Evolutionary conservation across 768 basidiomycete genomes (phyloP), one percentile per base, ranked within the genome.

Genomic region (Grammothele lineata): DNA sequence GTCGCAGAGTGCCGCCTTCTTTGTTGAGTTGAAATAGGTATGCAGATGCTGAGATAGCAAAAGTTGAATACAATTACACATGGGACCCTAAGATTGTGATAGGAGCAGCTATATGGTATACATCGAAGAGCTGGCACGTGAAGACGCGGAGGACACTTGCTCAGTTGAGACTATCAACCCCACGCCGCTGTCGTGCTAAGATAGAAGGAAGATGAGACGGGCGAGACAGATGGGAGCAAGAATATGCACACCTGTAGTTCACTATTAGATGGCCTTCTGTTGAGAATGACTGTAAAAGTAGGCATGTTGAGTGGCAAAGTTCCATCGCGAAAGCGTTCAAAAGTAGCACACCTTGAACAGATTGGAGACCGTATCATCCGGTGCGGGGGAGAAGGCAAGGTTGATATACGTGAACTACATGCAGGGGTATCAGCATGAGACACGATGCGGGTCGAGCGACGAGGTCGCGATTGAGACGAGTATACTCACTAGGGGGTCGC

Each of bases 341-440:
- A 23, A 17, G 21, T 10, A 9, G 50, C 66, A 18, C 54, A 80
- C 83, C 65, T 83, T 83, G 71, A 70, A 86, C 52, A 87, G 63
- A 51, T 85, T 85, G 2, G 80, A 74, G 8, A 87, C 83, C 0
- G 81, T 81, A 56, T 87, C 85, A 59, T 87, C 85, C 0, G 84
- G 86, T 4, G 85, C 83, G 21, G 85, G 85, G 10, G 84, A 80
- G 62, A 87, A 87, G 1, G 86, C 80, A 19, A 83, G 67, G 58
- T 87, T 87, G 73, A 87, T 85, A 58, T 87, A 87, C 14, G 83
- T 81, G 66, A 84, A 87, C 85, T 85, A 47, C 15, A 26, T 15
- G 18, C 3, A 15, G 26, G 12, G 27, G 34, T 14, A 18, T 37
- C 38, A 26, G 12, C 3, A 37, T n/a, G 10, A 12, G 7, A 23